Conservation (phyloP, 768 basidiomycete genomes). For the Mycena pura region DNA sequence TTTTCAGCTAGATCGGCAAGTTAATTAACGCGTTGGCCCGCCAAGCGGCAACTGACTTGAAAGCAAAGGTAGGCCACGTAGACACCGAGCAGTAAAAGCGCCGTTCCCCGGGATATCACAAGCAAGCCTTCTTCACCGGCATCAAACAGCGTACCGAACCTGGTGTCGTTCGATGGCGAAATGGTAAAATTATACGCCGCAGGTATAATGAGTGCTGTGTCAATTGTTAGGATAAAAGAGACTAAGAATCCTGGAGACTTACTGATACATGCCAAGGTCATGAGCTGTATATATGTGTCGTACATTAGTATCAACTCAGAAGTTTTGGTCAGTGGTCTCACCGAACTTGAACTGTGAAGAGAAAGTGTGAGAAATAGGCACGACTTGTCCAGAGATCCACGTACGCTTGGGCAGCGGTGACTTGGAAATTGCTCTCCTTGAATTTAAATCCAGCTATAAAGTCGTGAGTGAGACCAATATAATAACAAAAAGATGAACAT, state of each 20-base stretch:
- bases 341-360: conserved; percentile 52
- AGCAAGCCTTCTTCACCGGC: conserved; percentile 58
- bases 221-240: background rate
- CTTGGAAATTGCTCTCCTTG: conserved; percentile 75
- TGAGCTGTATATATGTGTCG: conserved; percentile 53
- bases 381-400: conserved; percentile 33
- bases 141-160: conserved; percentile 1
- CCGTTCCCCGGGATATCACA: conserved; percentile 81
- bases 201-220: conserved; percentile 80
- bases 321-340: conserved; percentile 30
- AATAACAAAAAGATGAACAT: conserved; percentile 20
- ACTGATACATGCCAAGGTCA: conserved; percentile 90
- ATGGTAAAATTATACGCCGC: conserved; percentile 77
- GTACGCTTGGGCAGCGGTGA: conserved; percentile 88
- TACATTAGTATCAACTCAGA: conserved; percentile 6
- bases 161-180: conserved; percentile 9
- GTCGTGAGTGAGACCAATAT: conserved; percentile 1
- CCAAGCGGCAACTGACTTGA: conserved; percentile 54
- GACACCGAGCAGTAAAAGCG: conserved; percentile 73
- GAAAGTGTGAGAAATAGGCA: background rate
- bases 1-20: conserved; percentile 59
- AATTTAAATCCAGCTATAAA: conserved; percentile 66
- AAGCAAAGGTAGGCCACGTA: conserved; percentile 80
- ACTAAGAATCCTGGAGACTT: conserved; percentile 33
- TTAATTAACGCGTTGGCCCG: background rate